These are phyloP conservation scores for Ganoderma boninense DNA, from an alignment of 1,284 basidiomycete species.

Conservation along the genomic window DNA sequence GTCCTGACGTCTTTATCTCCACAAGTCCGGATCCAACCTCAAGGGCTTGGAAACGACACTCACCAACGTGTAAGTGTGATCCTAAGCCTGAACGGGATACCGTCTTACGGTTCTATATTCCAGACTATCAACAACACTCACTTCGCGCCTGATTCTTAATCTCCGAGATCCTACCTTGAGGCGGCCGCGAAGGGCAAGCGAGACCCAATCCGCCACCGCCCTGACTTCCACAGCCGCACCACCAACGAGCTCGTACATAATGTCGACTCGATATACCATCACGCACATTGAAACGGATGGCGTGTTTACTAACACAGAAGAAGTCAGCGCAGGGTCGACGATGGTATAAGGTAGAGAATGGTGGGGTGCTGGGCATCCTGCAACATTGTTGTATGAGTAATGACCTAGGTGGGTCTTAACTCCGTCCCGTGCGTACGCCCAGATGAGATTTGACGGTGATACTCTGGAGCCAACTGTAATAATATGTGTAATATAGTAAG, in stretches of 20 bases:
- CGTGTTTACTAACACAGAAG: conserved; percentile 6
- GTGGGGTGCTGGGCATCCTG: not conserved
- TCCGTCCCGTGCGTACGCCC: not conserved
- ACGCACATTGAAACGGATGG: conserved; percentile 17
- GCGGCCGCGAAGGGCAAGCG: conserved; percentile 3
- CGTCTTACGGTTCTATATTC: not conserved
- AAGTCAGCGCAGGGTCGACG: not conserved
- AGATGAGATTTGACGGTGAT: not conserved
- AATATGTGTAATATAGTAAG: not conserved
- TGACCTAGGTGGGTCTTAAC: not conserved
- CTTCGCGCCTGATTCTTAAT: conserved; percentile 31
- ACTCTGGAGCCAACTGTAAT: not conserved
- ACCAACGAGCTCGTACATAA: conserved; percentile 4
- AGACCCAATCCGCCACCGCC: not conserved
- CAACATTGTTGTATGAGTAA: not conserved
- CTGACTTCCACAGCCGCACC: conserved; percentile 17
- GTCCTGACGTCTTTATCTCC: not conserved
- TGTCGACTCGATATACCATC: conserved; percentile 7
- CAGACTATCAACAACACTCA: conserved; percentile 29
- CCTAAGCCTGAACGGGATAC: not conserved
- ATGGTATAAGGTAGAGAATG: not conserved
- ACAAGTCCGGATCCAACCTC: conserved; percentile 22
- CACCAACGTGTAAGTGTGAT: conserved; percentile 35
- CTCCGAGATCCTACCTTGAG: conserved; percentile 28
- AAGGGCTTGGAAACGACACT: conserved; percentile 28